Percentiles rank a stretch among this genome's conserved stretches.
These are phyloP conservation scores for Hymenoscyphus albidus DNA, from an alignment of 2,329 filamentous ascomycete genomes.

Conservation along the genomic window DNA sequence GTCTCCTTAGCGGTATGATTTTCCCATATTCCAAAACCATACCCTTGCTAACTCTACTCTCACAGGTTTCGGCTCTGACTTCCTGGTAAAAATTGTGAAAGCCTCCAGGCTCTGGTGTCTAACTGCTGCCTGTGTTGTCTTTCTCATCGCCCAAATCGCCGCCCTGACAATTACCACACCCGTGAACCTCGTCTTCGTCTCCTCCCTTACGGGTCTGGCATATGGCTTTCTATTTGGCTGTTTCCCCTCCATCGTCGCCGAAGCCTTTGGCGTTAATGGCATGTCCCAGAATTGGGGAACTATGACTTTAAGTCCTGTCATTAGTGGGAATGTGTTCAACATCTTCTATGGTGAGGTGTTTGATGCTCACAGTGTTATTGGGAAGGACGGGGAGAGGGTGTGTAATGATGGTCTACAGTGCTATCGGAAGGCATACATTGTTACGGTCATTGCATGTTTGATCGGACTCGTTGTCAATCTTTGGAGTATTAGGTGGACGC, in stretches of 20 bases:
- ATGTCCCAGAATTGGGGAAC: slow-evolving; percentile 94
- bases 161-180: slow-evolving; percentile 76
- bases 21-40: not conserved
- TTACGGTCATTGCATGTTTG: slow-evolving; percentile 70
- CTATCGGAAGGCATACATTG: slow-evolving; percentile 75
- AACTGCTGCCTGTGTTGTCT: slow-evolving; percentile 71
- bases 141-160: slow-evolving; percentile 72
- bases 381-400: slow-evolving; percentile 63
- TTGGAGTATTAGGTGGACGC: slow-evolving; percentile 54
- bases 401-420: slow-evolving; percentile 77
- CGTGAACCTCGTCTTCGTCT: slow-evolving; percentile 71
- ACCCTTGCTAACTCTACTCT: slow-evolving; percentile 18
- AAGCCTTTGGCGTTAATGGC: slow-evolving; percentile 85
- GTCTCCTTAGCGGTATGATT: slow-evolving; percentile 66
- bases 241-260: slow-evolving; percentile 82
- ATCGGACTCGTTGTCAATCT: slow-evolving; percentile 66
- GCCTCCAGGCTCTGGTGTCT: slow-evolving; percentile 90
- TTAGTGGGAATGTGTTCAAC: slow-evolving; percentile 90
- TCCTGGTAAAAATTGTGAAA: slow-evolving; percentile 75
- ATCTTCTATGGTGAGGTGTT: slow-evolving; percentile 82
- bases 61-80: slow-evolving; percentile 80
- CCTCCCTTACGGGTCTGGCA: slow-evolving; percentile 76
- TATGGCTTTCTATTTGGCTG: slow-evolving; percentile 95
- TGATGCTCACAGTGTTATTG: slow-evolving; percentile 71
- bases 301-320: slow-evolving; percentile 84